A percentile compares a stretch with the other conserved stretches of the same genome.
These are phyloP conservation scores for Ceratocystis destructans DNA, from an alignment of 2,329 filamentous ascomycete species.

Conservation along the genomic window DNA sequence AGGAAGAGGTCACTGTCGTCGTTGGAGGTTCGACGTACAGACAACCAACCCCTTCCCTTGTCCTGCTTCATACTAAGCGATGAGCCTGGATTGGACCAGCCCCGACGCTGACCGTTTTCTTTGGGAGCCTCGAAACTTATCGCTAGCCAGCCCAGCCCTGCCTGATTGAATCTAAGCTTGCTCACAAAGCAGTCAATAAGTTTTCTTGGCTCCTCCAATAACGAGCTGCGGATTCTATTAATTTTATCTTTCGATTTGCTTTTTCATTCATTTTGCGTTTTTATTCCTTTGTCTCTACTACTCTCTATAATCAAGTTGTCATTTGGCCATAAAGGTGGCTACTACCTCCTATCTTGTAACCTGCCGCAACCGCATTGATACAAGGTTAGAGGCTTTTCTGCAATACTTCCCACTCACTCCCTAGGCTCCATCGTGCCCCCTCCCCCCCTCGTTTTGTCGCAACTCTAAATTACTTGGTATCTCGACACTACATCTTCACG, in stretches of 20 bases:
- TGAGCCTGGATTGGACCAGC: background rate
- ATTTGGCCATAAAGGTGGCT: background rate
- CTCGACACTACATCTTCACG: background rate
- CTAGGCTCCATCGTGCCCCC: background rate
- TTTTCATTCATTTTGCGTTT: background rate
- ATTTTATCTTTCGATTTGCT: background rate
- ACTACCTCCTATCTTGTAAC: background rate
- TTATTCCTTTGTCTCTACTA: background rate
- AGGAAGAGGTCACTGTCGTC: background rate
- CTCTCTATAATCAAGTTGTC: background rate
- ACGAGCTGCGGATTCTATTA: background rate
- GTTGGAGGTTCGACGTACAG: background rate
- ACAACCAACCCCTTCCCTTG: background rate
- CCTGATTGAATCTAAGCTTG: background rate
- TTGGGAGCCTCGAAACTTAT: background rate
- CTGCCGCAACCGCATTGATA: background rate
- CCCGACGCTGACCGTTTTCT: background rate
- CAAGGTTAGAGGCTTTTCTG: background rate
- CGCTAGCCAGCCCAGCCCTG: background rate
- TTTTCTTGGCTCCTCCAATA: background rate
- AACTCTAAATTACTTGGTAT: background rate
- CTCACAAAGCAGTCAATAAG: background rate
- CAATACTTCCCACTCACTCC: background rate
- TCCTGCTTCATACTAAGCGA: conserved; percentile 1
- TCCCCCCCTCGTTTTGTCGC: background rate